phyloP scores from a whole-genome alignment of 202 grass and related monocot genomes.

The Zoysia matrella region DNA sequence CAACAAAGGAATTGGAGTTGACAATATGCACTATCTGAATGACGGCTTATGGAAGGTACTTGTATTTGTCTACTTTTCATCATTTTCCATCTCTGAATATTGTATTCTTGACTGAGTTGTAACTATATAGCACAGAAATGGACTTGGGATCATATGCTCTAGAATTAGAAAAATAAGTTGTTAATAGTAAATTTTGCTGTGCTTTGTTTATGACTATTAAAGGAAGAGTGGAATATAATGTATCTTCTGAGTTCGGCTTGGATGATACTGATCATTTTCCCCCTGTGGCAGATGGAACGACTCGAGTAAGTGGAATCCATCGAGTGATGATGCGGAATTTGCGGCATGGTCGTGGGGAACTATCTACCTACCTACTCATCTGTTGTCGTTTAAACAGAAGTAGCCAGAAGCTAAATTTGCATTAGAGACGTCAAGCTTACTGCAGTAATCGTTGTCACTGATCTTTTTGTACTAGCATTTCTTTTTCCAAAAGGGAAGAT shows the following conservation, averaged over 20 bases:
- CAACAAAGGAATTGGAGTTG: constrained; percentile 97
- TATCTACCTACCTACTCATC: not conserved
- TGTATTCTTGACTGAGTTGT: constrained; percentile 4
- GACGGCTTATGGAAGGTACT: constrained; percentile 95
- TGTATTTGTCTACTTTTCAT: not conserved
- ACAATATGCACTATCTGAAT: constrained; percentile 96
- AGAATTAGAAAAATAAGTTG: not conserved
- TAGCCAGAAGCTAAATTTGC: not conserved
- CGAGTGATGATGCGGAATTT: not conserved
- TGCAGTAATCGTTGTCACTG: constrained; percentile 20
- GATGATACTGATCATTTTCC: not conserved
- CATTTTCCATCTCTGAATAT: not conserved
- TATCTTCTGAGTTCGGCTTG: not conserved
- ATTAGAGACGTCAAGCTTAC: not conserved
- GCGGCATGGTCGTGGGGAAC: not conserved
- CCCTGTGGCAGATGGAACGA: constrained; percentile 55
- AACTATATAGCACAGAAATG: not conserved
- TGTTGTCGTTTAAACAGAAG: constrained; percentile 4
- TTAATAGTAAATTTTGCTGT: not conserved
- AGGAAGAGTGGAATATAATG: not conserved
- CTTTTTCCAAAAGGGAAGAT: not conserved
- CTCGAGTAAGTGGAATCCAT: constrained; percentile 38
- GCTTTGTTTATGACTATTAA: not conserved
- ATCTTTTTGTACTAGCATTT: not conserved
- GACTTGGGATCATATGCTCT: constrained; percentile 4